phyloP scores from a whole-genome alignment of 179 eudicot species.

The Drosera spatulata region DNA sequence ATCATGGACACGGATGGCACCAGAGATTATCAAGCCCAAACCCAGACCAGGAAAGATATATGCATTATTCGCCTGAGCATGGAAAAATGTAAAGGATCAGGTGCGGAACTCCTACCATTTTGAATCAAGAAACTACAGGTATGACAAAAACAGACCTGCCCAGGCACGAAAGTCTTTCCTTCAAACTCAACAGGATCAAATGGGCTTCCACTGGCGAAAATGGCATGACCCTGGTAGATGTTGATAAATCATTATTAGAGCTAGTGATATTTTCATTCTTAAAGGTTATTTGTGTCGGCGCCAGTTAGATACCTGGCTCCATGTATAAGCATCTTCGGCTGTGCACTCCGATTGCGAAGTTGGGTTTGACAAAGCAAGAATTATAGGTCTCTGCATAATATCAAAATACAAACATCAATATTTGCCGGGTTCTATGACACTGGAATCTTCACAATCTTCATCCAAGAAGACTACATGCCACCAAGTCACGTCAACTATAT shows the following conservation, averaged over 20 bases:
- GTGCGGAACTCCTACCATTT: neutral
- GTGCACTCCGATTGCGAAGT: constrained; percentile 15
- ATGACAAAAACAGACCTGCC: constrained; percentile 41
- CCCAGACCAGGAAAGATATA: constrained; percentile 51
- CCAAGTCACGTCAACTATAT: no score
- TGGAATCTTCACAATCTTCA: no score
- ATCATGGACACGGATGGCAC: constrained; percentile 45
- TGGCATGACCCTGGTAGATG: constrained; percentile 46
- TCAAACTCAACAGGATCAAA: constrained; percentile 67
- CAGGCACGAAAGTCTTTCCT: constrained; percentile 52
- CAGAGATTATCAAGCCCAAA: constrained; percentile 42
- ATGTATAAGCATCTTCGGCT: constrained; percentile 10
- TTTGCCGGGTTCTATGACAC: no score
- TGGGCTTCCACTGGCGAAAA: constrained; percentile 89
- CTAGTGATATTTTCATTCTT: no score
- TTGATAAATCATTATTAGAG: neutral
- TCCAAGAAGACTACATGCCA: no score
- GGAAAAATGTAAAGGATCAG: neutral
- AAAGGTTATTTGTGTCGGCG: no score
- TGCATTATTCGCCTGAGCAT: constrained; percentile 41
- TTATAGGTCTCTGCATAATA: constrained; percentile 7
- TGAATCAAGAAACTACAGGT: neutral
- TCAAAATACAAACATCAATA: no score
- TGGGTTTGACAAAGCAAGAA: constrained; percentile 12
- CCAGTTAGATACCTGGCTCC: constrained; percentile 4